phyloP scores from a whole-genome alignment of 1,139 yeast genomes.

The Chernovozyma sophiae-reginae region DNA sequence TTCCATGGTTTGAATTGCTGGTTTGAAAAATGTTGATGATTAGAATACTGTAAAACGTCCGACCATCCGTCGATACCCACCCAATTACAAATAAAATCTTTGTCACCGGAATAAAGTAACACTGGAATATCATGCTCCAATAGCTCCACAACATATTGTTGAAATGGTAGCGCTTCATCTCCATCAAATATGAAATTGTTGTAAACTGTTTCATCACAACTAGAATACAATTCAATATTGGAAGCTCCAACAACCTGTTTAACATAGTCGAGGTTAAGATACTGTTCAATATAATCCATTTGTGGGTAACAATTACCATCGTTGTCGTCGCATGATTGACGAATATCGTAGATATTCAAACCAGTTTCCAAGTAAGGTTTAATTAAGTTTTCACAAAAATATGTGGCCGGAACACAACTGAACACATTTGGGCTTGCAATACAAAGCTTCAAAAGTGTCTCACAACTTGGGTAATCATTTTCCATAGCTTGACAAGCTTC shows the following conservation, averaged over 20 bases:
- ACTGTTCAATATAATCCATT: conserved; percentile 50
- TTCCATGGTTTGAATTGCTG: conserved; percentile 39
- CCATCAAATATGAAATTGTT: conserved; percentile 53
- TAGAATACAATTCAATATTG: conserved; percentile 49
- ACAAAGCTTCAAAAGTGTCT: conserved; percentile 48
- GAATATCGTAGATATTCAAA: conserved; percentile 65
- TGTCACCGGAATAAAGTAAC: conserved; percentile 38
- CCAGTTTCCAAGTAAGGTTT: conserved; percentile 57
- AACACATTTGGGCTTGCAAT: conserved; percentile 41
- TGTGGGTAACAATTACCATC: conserved; percentile 56
- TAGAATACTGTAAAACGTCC: conserved; percentile 25
- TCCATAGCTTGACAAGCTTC: conserved; percentile 59
- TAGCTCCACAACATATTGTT: conserved; percentile 53
- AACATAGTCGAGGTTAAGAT: conserved; percentile 56
- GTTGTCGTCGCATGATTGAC: conserved; percentile 52
- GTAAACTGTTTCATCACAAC: conserved; percentile 57
- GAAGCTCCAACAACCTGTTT: conserved; percentile 58
- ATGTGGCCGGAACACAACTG: conserved; percentile 52
- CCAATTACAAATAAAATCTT: conserved; percentile 40
- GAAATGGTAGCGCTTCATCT: conserved; percentile 66
- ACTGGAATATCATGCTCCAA: conserved; percentile 47
- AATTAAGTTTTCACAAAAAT: conserved; percentile 41
- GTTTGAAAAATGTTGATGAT: conserved; percentile 22
- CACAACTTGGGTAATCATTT: conserved; percentile 54
- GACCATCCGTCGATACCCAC: conserved; percentile 36